Evolutionary conservation across 1,284 basidiomycete species (phyloP).

Genomic region (Trichosporon coremiiforme): DNA sequence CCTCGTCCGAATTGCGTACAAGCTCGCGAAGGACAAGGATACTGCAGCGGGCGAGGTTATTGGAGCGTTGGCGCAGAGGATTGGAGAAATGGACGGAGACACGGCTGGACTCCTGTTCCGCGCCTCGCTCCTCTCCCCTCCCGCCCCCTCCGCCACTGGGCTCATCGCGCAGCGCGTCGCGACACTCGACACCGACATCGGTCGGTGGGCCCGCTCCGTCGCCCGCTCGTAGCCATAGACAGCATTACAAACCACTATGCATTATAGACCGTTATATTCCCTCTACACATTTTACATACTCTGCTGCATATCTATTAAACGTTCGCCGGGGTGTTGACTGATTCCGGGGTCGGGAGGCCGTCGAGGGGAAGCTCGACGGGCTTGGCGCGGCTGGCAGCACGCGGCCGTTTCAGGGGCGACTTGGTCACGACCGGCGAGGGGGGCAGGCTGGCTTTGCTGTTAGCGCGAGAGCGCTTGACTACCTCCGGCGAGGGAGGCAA

Average conservation of each 20-base stretch:
- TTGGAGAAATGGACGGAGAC: background rate
- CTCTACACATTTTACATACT: too few relatives aligned
- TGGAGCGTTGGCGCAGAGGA: constrained; percentile 17
- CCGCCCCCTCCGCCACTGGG: background rate
- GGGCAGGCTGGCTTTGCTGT: background rate
- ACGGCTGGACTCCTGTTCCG: constrained; percentile 28
- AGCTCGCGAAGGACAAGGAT: background rate
- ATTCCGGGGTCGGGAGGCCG: background rate
- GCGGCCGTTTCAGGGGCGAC: background rate
- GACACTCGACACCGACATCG: constrained; percentile 9
- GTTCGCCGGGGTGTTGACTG: background rate
- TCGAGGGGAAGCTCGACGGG: background rate
- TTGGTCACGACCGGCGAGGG: background rate
- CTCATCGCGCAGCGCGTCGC: constrained; percentile 19
- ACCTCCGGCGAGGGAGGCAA: background rate
- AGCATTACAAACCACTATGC: constrained; percentile 3
- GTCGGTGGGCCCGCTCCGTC: constrained; percentile 23
- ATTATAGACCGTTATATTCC: background rate
- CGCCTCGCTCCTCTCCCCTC: constrained; percentile 18
- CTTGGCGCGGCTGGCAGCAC: background rate
- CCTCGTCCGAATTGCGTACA: background rate
- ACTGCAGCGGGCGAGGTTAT: constrained; percentile 8
- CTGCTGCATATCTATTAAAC: background rate
- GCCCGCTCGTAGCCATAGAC: constrained; percentile 10
- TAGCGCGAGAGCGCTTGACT: background rate